phyloP scores from a whole-genome alignment of 2,329 filamentous ascomycete genomes.

The Ophiostoma tasmaniense region DNA sequence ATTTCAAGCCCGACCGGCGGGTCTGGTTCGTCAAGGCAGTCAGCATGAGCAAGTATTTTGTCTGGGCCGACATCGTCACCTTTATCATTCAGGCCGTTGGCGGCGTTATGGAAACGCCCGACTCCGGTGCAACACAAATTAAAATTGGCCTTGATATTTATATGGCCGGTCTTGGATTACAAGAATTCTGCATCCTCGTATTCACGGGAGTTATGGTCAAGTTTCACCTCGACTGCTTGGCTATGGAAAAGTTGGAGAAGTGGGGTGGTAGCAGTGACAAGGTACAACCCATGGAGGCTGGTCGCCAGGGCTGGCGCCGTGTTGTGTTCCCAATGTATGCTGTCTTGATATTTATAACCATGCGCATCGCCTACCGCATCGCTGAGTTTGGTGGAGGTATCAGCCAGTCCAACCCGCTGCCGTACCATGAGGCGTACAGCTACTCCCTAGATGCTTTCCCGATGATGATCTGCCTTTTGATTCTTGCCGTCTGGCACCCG shows the following conservation, averaged over 20 bases:
- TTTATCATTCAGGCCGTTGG: slow-evolving; percentile 25
- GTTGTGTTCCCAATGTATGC: slow-evolving; percentile 30
- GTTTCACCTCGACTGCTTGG: slow-evolving; percentile 29
- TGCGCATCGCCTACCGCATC: slow-evolving; percentile 53
- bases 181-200: neutral
- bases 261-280: neutral
- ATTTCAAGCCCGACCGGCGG: slow-evolving; percentile 29
- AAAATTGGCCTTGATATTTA: neutral
- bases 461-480: slow-evolving; percentile 41
- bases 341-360: slow-evolving; percentile 30
- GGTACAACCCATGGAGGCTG: neutral
- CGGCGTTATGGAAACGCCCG: neutral
- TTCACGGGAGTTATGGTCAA: slow-evolving; percentile 27
- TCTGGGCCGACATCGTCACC: slow-evolving; percentile 39
- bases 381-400: slow-evolving; percentile 45
- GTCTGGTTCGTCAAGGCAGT: slow-evolving; percentile 27
- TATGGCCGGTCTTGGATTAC: neutral
- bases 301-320: slow-evolving; percentile 26
- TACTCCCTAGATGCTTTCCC: slow-evolving; percentile 45
- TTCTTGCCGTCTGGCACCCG: slow-evolving; percentile 18
- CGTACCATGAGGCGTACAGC: slow-evolving; percentile 44
- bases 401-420: slow-evolving; percentile 35
- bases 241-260: slow-evolving; percentile 3
- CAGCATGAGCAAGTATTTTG: slow-evolving; percentile 37
- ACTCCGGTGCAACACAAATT: neutral